Conservation (phyloP, 495 filamentous ascomycete genomes). For the Xylaria cubensis region DNA sequence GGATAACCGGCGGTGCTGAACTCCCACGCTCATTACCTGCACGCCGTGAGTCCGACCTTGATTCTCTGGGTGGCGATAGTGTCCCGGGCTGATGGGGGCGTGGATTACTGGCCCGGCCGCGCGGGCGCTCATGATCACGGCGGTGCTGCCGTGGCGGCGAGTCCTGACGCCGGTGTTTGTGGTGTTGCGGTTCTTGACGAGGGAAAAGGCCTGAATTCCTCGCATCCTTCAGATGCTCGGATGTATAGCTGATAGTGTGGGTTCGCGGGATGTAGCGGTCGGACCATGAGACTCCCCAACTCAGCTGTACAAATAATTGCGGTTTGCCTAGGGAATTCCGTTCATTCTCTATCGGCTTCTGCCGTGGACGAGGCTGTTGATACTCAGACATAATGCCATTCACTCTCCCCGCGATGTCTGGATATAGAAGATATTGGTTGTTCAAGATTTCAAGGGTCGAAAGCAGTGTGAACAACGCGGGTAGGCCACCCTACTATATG, state of each 20-base stretch:
- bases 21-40: constrained; percentile 44
- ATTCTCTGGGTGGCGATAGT: background rate
- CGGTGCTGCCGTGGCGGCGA: constrained; percentile 36
- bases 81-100: constrained; percentile 20
- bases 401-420: constrained; percentile 6
- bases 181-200: constrained; percentile 42
- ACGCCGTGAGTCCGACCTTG: constrained; percentile 12
- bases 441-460: constrained; percentile 5
- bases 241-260: constrained; percentile 53
- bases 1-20: constrained; percentile 53
- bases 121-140: constrained; percentile 31
- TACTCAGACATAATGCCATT: constrained; percentile 40
- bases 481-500: background rate
- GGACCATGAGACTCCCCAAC: constrained; percentile 54
- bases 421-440: background rate
- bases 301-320: constrained; percentile 54
- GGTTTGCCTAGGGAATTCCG: constrained; percentile 38
- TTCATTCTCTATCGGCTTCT: constrained; percentile 34
- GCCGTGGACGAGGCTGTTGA: constrained; percentile 33
- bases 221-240: constrained; percentile 47
- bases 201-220: constrained; percentile 45
- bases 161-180: constrained; percentile 34
- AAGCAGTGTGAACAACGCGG: background rate
- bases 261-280: constrained; percentile 45
- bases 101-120: constrained; percentile 19